phyloP scores from a whole-genome alignment of 2,329 filamentous ascomycete species.

The Scorias spongiosa region DNA sequence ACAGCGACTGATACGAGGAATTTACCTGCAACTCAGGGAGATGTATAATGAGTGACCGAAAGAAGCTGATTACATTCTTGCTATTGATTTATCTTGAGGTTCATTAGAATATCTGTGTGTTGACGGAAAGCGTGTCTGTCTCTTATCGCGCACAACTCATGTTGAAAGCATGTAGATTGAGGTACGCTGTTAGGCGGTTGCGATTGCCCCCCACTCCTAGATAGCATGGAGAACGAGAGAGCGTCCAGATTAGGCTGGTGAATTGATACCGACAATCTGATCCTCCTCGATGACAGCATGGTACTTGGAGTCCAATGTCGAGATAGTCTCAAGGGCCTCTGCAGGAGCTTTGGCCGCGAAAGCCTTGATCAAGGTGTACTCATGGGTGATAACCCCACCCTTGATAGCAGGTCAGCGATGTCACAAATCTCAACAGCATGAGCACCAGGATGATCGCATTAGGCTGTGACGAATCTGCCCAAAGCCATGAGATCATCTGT shows the following conservation, averaged over 20 bases:
- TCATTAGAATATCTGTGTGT: background rate
- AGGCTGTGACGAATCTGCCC: background rate
- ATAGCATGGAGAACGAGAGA: background rate
- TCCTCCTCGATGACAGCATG: slow-evolving; percentile 63
- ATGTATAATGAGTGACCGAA: too few relatives aligned
- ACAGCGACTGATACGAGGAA: too few relatives aligned
- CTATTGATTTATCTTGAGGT: background rate
- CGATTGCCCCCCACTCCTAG: background rate
- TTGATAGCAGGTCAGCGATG: slow-evolving; percentile 10
- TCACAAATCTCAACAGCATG: background rate
- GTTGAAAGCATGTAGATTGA: background rate
- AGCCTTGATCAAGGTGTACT: slow-evolving; percentile 24
- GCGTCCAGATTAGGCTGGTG: background rate
- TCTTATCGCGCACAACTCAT: background rate
- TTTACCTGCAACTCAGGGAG: too few relatives aligned
- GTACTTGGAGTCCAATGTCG: slow-evolving; percentile 45
- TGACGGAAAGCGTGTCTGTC: background rate
- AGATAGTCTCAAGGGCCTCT: slow-evolving; percentile 52
- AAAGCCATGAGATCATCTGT: background rate
- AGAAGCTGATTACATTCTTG: too few relatives aligned
- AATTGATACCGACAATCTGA: slow-evolving; percentile 36
- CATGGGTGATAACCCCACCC: slow-evolving; percentile 64
- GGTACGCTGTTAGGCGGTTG: background rate
- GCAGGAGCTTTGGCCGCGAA: slow-evolving; percentile 46
- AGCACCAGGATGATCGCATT: background rate